Percentiles rank a stretch among this genome's conserved stretches.
These are phyloP conservation scores for Mycosarcoma mackinlayi DNA, from an alignment of 1,284 basidiomycete species.

Conservation along the genomic window DNA sequence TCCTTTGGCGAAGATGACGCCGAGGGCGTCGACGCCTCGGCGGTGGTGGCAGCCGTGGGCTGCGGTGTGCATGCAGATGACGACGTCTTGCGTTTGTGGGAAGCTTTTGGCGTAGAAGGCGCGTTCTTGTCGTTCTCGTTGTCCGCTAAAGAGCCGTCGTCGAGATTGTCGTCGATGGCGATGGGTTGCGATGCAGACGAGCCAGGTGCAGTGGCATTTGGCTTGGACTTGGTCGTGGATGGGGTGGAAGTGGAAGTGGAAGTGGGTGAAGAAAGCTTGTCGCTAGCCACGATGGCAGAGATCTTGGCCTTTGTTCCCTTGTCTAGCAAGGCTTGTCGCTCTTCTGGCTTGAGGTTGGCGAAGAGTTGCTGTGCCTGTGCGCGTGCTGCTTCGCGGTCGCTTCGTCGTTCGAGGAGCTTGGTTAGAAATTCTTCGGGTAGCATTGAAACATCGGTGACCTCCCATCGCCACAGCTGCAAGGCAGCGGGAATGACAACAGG, in stretches of 20 bases:
- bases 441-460: conserved; percentile 77
- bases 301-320: conserved; percentile 41
- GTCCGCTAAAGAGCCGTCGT: conserved; percentile 35
- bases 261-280: conserved; percentile 7
- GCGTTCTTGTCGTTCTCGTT: conserved; percentile 13
- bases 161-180: conserved; percentile 42
- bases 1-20: conserved; percentile 41
- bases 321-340: conserved; percentile 43
- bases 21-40: conserved; percentile 25
- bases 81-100: conserved; percentile 27
- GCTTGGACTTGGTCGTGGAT: conserved; percentile 4
- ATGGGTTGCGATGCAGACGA: conserved; percentile 17
- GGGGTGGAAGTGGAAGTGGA: conserved; percentile 15
- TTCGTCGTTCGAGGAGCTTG: conserved; percentile 75
- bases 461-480: conserved; percentile 87
- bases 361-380: conserved; percentile 41
- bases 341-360: conserved; percentile 32
- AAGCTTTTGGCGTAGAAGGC: conserved; percentile 26
- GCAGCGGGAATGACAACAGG: conserved; percentile 31
- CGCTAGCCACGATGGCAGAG: conserved; percentile 25
- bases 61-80: conserved; percentile 34
- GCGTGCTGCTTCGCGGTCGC: conserved; percentile 76
- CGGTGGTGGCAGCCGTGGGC: conserved; percentile 13
- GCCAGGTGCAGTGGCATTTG: conserved; percentile 3
- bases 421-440: conserved; percentile 78